These are phyloP conservation scores for Leccinum subrobustum DNA, from an alignment of 1,284 basidiomycete genomes.

Conservation along the genomic window DNA sequence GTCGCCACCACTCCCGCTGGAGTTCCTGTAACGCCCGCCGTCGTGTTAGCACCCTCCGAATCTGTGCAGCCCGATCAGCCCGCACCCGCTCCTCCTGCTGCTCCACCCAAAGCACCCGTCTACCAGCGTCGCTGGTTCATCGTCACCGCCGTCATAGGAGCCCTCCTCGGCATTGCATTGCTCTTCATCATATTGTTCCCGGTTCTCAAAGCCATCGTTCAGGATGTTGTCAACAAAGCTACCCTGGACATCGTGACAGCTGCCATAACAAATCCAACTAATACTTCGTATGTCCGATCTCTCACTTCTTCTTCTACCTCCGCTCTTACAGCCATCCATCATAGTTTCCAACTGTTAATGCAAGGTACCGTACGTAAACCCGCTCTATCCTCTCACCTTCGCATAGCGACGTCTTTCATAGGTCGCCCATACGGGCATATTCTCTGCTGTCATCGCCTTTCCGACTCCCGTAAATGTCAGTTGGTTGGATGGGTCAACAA, in stretches of 20 bases:
- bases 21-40: conserved; percentile 15
- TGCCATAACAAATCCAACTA: conserved; percentile 49
- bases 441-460: conserved; percentile 59
- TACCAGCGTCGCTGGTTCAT: conserved; percentile 49
- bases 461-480: conserved; percentile 49
- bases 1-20: conserved; percentile 29
- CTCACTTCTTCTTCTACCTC: background rate
- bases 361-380: conserved; percentile 41
- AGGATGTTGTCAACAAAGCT: conserved; percentile 56
- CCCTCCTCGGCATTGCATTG: conserved; percentile 56
- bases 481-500: conserved; percentile 50
- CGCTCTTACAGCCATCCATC: conserved; percentile 2
- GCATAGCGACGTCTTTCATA: conserved; percentile 21
- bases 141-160: conserved; percentile 35
- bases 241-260: conserved; percentile 52
- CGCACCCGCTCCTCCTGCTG: conserved; percentile 3
- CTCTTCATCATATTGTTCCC: conserved; percentile 66
- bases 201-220: conserved; percentile 61
- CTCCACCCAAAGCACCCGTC: conserved; percentile 28
- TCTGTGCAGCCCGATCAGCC: conserved; percentile 19
- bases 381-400: background rate
- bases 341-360: conserved; percentile 50
- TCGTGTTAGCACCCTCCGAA: conserved; percentile 15
- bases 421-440: conserved; percentile 62
- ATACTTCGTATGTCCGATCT: conserved; percentile 48